Base-by-base conservation (phyloP, 257 asterid genomes). In the Jasminum sambac region DNA sequence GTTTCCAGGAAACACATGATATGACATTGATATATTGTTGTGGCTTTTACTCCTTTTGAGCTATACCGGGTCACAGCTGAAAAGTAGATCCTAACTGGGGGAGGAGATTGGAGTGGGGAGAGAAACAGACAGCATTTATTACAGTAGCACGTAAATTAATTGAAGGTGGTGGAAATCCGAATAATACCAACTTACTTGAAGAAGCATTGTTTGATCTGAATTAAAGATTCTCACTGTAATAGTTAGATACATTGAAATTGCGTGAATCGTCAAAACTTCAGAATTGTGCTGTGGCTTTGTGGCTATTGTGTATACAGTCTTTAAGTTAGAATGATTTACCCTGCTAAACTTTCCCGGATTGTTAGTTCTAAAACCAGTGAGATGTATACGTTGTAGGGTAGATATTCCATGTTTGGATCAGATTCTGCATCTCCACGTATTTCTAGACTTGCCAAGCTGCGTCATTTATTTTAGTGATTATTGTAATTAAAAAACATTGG, bases 401-500 rank as follows among this genome's bases (percentile, higher is more conserved):
- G 24, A 57, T 38, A 42, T 57, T 50, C 39, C 48, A 72, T 59
- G 67, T n/a, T 42, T 69, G 3, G 39, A 40, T 68, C 48, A 48
- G 67, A 66, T 65, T 7, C 55, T n/a, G 24, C 59, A 17, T 55
- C 36, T 30, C 36, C 36, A 23, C 19, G 5, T 39, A 52, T 69
- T 16, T 34, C 39, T 55, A 55, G 38, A 34, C 59, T 57, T 67
- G 48, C 34, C 24, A 40, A 34, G 64, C 76, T 46, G 46, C 39
- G 46, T 38, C 67, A 11, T 64, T 34, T 14, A 24, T 48, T 67
- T 52, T 24, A 67, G 75, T 21, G 57, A 64, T 42, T 66, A 57
- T 65, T 36, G 50, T 41, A 52, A 66, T 69, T 17, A 66, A 26
- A 66, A 26, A 25, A 57, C 38, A 21, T 80, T 62, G 62, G 70